A percentile compares a stretch with the other conserved stretches of the same genome.
phyloP scores from a whole-genome alignment of 805 yeast species.

The Osmozyma mogii region DNA sequence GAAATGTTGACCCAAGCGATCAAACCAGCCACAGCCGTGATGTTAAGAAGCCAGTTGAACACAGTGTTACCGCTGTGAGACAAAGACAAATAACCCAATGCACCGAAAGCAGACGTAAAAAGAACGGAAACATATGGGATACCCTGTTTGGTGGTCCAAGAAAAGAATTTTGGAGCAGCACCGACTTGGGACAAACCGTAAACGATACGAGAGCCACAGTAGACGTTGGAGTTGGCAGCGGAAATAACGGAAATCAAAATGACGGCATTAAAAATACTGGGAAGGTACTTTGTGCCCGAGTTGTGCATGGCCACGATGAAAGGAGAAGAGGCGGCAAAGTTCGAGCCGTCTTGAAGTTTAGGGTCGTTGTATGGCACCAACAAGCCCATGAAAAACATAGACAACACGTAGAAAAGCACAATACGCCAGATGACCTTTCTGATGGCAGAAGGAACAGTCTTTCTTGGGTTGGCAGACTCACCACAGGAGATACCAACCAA shows the following conservation, averaged over 20 bases:
- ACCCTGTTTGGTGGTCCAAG: slow-evolving; percentile 33
- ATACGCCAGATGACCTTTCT: slow-evolving; percentile 63
- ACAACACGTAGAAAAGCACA: slow-evolving; percentile 53
- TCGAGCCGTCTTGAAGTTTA: slow-evolving; percentile 25
- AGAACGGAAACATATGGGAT: slow-evolving; percentile 48
- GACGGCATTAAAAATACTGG: slow-evolving; percentile 67
- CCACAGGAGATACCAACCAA: slow-evolving; percentile 70
- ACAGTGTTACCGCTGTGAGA: slow-evolving; percentile 48
- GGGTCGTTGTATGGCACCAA: slow-evolving; percentile 65
- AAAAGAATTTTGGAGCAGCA: slow-evolving; percentile 49
- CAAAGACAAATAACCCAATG: slow-evolving; percentile 52
- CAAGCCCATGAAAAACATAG: slow-evolving; percentile 62
- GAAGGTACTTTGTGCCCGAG: slow-evolving; percentile 59
- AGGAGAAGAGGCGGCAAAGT: slow-evolving; percentile 52
- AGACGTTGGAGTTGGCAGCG: slow-evolving; percentile 74
- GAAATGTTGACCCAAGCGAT: slow-evolving; percentile 67
- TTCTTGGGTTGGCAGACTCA: slow-evolving; percentile 63
- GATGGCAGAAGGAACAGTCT: slow-evolving; percentile 64
- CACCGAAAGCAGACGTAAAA: slow-evolving; percentile 53
- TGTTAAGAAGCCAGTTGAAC: slow-evolving; percentile 66
- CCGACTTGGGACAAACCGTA: slow-evolving; percentile 56
- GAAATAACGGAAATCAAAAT: slow-evolving; percentile 59
- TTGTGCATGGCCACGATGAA: slow-evolving; percentile 64
- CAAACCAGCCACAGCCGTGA: slow-evolving; percentile 71
- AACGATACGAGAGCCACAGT: slow-evolving; percentile 62